Evolutionary conservation across 192 early-diverging fungal genomes (phyloP).

Genomic region (Hyaloraphidium curvatum): DNA sequence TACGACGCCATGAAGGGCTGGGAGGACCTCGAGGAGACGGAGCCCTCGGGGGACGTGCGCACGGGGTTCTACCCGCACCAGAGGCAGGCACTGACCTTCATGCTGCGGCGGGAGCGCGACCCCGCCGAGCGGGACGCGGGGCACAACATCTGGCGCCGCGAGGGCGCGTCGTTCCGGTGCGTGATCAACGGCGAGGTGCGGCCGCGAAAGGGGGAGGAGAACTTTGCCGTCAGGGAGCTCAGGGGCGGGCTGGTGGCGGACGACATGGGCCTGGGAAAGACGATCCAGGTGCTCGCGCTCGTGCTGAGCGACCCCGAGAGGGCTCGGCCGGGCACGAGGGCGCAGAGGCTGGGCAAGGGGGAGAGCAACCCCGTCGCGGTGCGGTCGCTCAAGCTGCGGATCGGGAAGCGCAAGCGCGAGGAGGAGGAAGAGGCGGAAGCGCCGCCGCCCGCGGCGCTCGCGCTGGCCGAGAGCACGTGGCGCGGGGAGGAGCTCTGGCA

Average conservation of each 20-base stretch:
- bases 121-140: not conserved
- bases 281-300: not conserved
- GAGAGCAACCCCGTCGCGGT: too few species aligned
- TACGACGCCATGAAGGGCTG: too few species aligned
- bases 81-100: constrained; percentile 63
- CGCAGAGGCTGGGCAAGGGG: too few species aligned
- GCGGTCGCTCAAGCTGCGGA: too few species aligned
- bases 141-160: not conserved
- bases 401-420: constrained; percentile 6
- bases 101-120: constrained; percentile 49
- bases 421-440: constrained; percentile 2
- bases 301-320: not conserved
- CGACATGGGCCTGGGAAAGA: not conserved
- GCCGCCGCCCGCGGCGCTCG: not conserved
- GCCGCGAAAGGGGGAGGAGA: not conserved
- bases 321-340: too few species aligned
- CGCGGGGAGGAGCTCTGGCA: too few species aligned
- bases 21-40: too few species aligned
- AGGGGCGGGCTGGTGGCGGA: constrained; percentile 1
- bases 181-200: not conserved
- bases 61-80: constrained; percentile 59
- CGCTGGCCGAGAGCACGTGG: constrained; percentile 4
- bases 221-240: too few species aligned
- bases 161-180: not conserved
- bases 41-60: too few species aligned